Evolutionary conservation across 371 early-diverging fungal genomes (phyloP).

Genomic region (Circinella minor): DNA sequence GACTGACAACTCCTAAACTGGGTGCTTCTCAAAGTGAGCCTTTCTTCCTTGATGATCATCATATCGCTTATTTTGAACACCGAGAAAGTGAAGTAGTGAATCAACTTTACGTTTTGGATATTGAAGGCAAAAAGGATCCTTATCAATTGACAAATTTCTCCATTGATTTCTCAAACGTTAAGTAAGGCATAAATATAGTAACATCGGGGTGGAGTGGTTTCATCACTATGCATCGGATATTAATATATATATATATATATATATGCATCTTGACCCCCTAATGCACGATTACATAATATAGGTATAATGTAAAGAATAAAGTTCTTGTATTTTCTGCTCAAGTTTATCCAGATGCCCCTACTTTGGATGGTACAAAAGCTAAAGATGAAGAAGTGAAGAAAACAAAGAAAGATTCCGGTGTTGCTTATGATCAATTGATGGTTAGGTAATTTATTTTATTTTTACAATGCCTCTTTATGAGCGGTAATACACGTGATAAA

Average conservation of each 20-base stretch:
- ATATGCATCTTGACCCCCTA: no score
- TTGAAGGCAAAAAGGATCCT: conserved; percentile 32
- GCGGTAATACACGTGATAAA: no score
- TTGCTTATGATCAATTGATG: conserved; percentile 67
- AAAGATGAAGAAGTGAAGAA: conserved; percentile 44
- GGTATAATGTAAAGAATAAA: conserved; percentile 41
- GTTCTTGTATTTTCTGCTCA: conserved; percentile 60
- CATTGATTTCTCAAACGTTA: conserved; percentile 48
- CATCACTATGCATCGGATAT: not conserved
- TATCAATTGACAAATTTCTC: conserved; percentile 60
- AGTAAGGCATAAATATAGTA: conserved; percentile 14
- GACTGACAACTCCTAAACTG: conserved; percentile 46
- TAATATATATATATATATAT: not conserved
- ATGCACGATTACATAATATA: not conserved
- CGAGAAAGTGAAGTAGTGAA: conserved; percentile 21
- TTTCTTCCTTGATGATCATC: conserved; percentile 56
- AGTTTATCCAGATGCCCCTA: conserved; percentile 51
- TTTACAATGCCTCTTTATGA: no score
- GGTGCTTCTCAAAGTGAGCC: conserved; percentile 52
- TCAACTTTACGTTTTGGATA: conserved; percentile 51
- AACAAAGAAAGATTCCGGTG: conserved; percentile 54
- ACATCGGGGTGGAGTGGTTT: not conserved
- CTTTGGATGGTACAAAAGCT: conserved; percentile 47
- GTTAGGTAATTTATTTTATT: conserved; percentile 41
- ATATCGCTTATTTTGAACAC: conserved; percentile 55